These are phyloP conservation scores for Guadua angustifolia DNA, from an alignment of 176 grass and related monocot genomes.

Conservation along the genomic window DNA sequence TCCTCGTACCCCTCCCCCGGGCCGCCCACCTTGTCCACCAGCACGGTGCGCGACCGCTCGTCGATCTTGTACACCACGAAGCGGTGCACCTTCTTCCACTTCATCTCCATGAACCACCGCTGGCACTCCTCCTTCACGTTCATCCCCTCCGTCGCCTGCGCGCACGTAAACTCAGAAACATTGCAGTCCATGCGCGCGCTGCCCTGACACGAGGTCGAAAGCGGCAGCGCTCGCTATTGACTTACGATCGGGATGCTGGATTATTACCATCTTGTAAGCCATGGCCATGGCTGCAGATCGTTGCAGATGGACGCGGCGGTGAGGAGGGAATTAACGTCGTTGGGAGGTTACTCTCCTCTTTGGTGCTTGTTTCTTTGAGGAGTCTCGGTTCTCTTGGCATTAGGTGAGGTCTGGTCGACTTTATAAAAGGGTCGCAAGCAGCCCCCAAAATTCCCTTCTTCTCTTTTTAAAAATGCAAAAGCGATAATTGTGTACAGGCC, in stretches of 20 bases:
- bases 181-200: background rate
- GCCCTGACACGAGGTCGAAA: background rate
- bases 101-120: constrained; percentile 94
- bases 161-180: background rate
- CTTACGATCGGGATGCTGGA: background rate
- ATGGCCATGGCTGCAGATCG: constrained; percentile 77
- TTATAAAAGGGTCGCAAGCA: constrained; percentile 43
- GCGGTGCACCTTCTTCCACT: constrained; percentile 88
- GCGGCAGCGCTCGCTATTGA: background rate
- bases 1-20: constrained; percentile 85
- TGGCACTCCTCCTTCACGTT: constrained; percentile 86
- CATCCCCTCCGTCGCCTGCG: constrained; percentile 93
- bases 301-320: constrained; percentile 22
- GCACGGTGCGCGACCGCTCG: constrained; percentile 77
- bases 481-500: constrained; percentile 32
- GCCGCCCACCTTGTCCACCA: constrained; percentile 84
- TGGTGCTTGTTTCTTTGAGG: constrained; percentile 28
- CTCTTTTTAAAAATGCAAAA: constrained; percentile 13
- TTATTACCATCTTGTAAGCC: constrained; percentile 93
- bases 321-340: background rate
- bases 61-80: constrained; percentile 99
- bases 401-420: constrained; percentile 44
- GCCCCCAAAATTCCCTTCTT: constrained; percentile 37
- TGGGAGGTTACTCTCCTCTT: constrained; percentile 18
- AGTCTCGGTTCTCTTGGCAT: constrained; percentile 30